A percentile compares a stretch with the other conserved stretches of the same genome.
Conservation (phyloP, 1,139 yeast genomes). For the Pichia sp. region DNA sequence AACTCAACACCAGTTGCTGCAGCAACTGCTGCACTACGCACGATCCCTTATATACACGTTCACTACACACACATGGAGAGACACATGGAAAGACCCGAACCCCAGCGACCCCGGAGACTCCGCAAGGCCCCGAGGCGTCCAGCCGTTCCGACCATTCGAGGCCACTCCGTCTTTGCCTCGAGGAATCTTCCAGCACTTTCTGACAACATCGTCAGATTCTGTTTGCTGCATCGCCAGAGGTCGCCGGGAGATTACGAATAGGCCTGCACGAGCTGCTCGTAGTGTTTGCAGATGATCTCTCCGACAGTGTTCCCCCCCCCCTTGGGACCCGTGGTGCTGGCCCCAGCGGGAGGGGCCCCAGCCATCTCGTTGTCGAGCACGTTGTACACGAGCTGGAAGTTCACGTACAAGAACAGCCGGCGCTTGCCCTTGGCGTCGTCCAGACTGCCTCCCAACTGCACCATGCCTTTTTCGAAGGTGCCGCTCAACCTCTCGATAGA, state of each 20-base stretch:
- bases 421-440: slow-evolving; percentile 38
- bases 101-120: no score
- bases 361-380: slow-evolving; percentile 36
- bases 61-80: no score
- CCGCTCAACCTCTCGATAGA: slow-evolving; percentile 66
- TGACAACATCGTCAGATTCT: not conserved
- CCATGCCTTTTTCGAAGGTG: slow-evolving; percentile 74
- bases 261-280: slow-evolving; percentile 6
- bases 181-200: slow-evolving; percentile 2
- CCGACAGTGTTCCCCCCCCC: not conserved
- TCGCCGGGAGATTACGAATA: not conserved
- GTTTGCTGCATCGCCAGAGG: not conserved
- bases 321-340: not conserved
- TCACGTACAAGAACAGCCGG: slow-evolving; percentile 68
- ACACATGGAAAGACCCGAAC: no score
- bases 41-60: no score
- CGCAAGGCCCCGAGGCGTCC: no score
- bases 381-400: slow-evolving; percentile 56
- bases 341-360: not conserved
- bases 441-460: slow-evolving; percentile 38
- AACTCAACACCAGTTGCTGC: no score
- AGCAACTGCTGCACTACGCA: no score
- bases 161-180: slow-evolving; percentile 1
- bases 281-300: slow-evolving; percentile 9
- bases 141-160: not conserved